A percentile compares a stretch with the other conserved stretches of the same genome.
Conservation (phyloP, 2,329 filamentous ascomycete species). For the Aureobasidium uvarum region DNA sequence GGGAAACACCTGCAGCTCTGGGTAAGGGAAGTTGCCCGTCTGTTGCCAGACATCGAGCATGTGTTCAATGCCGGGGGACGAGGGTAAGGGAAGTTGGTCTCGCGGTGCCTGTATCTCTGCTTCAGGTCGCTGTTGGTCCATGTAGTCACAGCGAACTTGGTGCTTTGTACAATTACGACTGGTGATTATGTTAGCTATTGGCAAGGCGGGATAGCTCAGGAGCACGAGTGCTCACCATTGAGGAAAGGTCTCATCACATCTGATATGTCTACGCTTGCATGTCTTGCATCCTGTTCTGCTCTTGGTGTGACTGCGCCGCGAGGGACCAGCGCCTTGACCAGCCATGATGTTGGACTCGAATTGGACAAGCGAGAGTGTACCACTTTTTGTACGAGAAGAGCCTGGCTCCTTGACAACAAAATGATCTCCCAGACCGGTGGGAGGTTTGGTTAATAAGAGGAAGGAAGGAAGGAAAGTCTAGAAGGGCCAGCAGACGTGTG, state of each 20-base stretch:
- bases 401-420: constrained; percentile 4
- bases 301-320: constrained; percentile 91
- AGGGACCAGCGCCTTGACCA: constrained; percentile 91
- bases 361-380: not conserved
- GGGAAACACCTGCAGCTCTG: constrained; percentile 73
- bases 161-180: constrained; percentile 99
- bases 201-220: constrained; percentile 33
- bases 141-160: constrained; percentile 97
- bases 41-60: constrained; percentile 79
- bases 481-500: constrained; percentile 23
- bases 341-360: constrained; percentile 59
- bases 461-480: constrained; percentile 16
- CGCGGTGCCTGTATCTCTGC: constrained; percentile 53
- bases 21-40: constrained; percentile 82
- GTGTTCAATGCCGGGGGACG: constrained; percentile 80
- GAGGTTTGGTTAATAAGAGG: not conserved
- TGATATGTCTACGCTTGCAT: constrained; percentile 95
- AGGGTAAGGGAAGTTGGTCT: constrained; percentile 66
- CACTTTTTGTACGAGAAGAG: not conserved
- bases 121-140: constrained; percentile 73
- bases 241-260: constrained; percentile 95
- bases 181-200: constrained; percentile 32
- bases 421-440: constrained; percentile 8
- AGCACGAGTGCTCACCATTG: constrained; percentile 68
- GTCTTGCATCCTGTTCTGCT: constrained; percentile 98